phyloP scores from a whole-genome alignment of 176 grass and related monocot genomes.

The Musa acuminata region DNA sequence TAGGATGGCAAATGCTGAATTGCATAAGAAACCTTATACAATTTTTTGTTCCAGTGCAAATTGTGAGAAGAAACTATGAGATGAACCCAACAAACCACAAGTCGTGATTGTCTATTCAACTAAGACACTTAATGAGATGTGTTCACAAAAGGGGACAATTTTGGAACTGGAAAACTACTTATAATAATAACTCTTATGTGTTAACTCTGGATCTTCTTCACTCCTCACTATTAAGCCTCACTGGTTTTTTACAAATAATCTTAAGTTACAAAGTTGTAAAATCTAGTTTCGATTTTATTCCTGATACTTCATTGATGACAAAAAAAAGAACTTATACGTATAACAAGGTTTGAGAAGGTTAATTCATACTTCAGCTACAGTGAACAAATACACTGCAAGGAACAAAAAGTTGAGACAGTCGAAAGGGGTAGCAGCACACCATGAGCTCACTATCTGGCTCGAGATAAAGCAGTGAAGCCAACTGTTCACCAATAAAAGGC shows the following conservation, averaged over 20 bases:
- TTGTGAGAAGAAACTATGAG: too few species aligned
- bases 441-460: constrained; percentile 91
- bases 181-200: background rate
- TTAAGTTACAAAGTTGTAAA: too few species aligned
- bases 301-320: background rate
- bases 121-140: too few species aligned
- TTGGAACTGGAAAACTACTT: background rate
- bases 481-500: constrained; percentile 84
- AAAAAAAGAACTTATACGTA: background rate
- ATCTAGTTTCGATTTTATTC: background rate
- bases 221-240: background rate
- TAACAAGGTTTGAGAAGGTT: background rate
- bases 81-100: too few species aligned
- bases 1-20: too few species aligned
- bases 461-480: constrained; percentile 91
- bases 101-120: too few species aligned
- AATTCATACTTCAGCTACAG: background rate
- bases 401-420: background rate
- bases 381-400: background rate
- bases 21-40: too few species aligned
- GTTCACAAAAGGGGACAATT: too few species aligned
- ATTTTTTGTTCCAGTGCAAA: too few species aligned
- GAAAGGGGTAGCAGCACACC: constrained; percentile 47
- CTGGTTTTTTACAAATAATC: too few species aligned
- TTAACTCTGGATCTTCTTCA: background rate